These are phyloP conservation scores for Chytriomyces sp. DNA, from an alignment of 192 early-diverging fungal genomes.

Conservation along the genomic window DNA sequence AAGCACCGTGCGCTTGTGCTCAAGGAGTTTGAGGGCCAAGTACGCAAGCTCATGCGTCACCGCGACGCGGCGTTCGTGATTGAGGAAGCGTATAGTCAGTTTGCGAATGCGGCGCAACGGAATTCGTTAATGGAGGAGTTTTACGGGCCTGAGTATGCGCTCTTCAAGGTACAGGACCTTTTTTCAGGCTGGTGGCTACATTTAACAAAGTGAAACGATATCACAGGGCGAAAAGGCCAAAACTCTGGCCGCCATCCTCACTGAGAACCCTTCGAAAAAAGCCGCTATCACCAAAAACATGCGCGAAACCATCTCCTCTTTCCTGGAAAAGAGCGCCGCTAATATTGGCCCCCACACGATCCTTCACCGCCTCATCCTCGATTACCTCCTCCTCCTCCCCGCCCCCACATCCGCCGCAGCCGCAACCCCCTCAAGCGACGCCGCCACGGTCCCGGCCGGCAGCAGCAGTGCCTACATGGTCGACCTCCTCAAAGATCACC, in stretches of 20 bases:
- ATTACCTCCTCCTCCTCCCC: conserved; percentile 65
- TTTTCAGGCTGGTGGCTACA: conserved; percentile 3
- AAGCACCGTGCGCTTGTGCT: conserved; percentile 72
- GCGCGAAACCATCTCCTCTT: conserved; percentile 63
- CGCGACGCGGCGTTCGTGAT: conserved; percentile 84
- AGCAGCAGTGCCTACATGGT: conserved; percentile 54
- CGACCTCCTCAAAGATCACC: conserved; percentile 78
- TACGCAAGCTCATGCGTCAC: conserved; percentile 84
- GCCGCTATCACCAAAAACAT: conserved; percentile 72
- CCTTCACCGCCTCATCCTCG: conserved; percentile 83
- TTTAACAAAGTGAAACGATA: background rate
- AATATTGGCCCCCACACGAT: conserved; percentile 70
- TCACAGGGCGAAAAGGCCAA: conserved; percentile 30
- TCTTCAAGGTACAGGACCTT: conserved; percentile 66
- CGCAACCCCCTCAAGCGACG: conserved; percentile 4
- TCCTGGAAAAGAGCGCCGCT: conserved; percentile 80
- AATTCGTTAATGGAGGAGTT: conserved; percentile 83
- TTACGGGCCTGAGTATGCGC: conserved; percentile 87
- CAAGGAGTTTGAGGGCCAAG: conserved; percentile 75
- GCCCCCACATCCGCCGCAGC: conserved; percentile 46
- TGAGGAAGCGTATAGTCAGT: conserved; percentile 82
- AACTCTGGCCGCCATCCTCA: conserved; percentile 59
- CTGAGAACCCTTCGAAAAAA: conserved; percentile 70
- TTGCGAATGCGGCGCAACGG: conserved; percentile 75
- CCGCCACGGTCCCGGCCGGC: background rate